Percentiles rank a stretch among this genome's conserved stretches.
Evolutionary conservation across 768 basidiomycete genomes (phyloP).

Genomic region (Russula virescens): DNA sequence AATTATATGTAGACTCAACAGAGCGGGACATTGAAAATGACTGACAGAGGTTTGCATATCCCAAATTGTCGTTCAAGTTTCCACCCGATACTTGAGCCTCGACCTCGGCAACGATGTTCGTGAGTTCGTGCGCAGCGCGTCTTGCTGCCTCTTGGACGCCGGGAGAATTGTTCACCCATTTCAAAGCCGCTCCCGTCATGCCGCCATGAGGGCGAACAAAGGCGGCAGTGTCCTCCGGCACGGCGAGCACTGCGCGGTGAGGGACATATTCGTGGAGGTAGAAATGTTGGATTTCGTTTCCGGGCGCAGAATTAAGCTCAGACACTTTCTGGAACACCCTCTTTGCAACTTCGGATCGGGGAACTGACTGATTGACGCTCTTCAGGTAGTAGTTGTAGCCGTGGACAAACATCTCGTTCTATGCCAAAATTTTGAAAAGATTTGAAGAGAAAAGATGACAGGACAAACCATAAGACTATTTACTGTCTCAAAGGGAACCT

Average conservation of each 20-base stretch:
- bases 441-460: neutral
- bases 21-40: neutral
- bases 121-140: constrained; percentile 7
- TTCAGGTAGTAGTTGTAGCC: constrained; percentile 41
- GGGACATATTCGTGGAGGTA: constrained; percentile 42
- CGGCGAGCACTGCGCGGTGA: constrained; percentile 33
- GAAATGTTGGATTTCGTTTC: constrained; percentile 29
- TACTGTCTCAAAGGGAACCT: constrained; percentile 44
- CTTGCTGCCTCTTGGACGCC: neutral
- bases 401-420: constrained; percentile 36
- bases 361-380: constrained; percentile 28
- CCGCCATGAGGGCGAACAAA: constrained; percentile 35
- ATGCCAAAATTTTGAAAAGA: too few species aligned
- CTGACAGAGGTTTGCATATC: constrained; percentile 24
- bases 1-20: neutral
- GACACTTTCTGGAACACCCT: neutral
- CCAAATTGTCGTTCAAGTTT: constrained; percentile 2
- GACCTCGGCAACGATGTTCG: neutral
- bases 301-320: constrained; percentile 10
- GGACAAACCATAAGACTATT: constrained; percentile 36
- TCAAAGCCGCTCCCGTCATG: neutral
- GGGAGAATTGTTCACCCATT: neutral
- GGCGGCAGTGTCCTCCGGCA: constrained; percentile 34
- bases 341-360: neutral
- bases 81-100: neutral